Evolutionary conservation across 129 eudicot species (phyloP), one percentile per base, ranked within the genome.

Genomic region (carrot (Daucus carota)): DNA sequence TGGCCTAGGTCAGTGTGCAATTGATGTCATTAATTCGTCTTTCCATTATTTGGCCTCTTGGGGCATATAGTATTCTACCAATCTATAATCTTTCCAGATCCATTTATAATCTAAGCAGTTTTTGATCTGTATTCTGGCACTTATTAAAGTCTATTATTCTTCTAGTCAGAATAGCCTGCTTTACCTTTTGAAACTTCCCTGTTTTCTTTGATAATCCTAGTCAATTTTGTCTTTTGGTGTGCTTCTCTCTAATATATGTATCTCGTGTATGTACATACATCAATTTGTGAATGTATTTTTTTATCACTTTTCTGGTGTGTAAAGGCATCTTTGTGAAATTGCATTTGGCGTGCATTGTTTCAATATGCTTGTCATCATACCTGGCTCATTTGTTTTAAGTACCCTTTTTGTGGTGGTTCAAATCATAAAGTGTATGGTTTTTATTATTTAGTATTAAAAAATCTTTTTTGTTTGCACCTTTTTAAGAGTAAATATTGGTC

Each of bases 1-100:
- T 74, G 81, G 85, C 83, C 88, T 88, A 96, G 98, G 88, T 6
- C 96, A 88, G 96, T 92, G 78, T 84, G 81, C 52, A 72, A 52
- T 78, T 88, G 67, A 87, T 84, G 87, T 77, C 86, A 33, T 69
- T 84, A 79, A 82, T 77, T 81, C 81, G 46, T 77, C 85, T 82
- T 81, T 81, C 60, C 79, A 82, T 73, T 78, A 85, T 71, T 81
- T 87, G 83, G 72, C 87, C 82, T 81, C 83, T 79, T 84, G 48
- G 26, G 81, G 85, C 85, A 44, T 73, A 72, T 77, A 66, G 67
- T 83, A 74, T 77, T 79, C 81, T 62, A 72, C 87, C 46, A 31
- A 54, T 85, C 77, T 76, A 24, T 72, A 63, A 15, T 69, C 26
- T 70, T 73, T 81, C 82, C 68, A 48, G 67, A 75, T 89, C 80